Evolutionary conservation across 192 early-diverging fungal species (phyloP).

Genomic region (Podochytrium sp.): DNA sequence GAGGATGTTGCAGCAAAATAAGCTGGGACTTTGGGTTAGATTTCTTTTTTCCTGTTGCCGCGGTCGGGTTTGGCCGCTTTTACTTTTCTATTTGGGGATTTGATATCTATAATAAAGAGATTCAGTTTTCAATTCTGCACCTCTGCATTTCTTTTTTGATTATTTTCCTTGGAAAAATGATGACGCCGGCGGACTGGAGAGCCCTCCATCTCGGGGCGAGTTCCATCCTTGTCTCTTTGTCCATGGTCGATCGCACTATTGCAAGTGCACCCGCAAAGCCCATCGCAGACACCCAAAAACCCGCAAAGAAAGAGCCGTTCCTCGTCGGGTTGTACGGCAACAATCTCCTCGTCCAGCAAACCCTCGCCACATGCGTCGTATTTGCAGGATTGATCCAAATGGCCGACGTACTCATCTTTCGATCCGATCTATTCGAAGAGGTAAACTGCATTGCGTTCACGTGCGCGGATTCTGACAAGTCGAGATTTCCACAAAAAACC

Average conservation of each 20-base stretch:
- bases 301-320: neutral
- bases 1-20: neutral
- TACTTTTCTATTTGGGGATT: neutral
- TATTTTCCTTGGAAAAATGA: neutral
- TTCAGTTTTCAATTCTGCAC: neutral
- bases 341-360: neutral
- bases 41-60: neutral
- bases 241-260: constrained; percentile 14
- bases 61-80: neutral
- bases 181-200: neutral
- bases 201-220: neutral
- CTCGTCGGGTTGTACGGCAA: neutral
- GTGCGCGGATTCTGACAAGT: too few relatives aligned
- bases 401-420: constrained; percentile 1
- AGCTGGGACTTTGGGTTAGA: neutral
- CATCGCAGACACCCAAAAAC: neutral
- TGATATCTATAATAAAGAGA: neutral
- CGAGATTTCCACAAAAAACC: too few relatives aligned
- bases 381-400: neutral
- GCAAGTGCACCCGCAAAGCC: neutral
- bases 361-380: neutral
- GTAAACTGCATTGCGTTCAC: neutral
- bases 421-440: neutral
- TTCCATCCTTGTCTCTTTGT: neutral
- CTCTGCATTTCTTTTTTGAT: neutral